These are phyloP conservation scores for Mariannaea elegans DNA, from an alignment of 2,329 filamentous ascomycete genomes.

Conservation along the genomic window DNA sequence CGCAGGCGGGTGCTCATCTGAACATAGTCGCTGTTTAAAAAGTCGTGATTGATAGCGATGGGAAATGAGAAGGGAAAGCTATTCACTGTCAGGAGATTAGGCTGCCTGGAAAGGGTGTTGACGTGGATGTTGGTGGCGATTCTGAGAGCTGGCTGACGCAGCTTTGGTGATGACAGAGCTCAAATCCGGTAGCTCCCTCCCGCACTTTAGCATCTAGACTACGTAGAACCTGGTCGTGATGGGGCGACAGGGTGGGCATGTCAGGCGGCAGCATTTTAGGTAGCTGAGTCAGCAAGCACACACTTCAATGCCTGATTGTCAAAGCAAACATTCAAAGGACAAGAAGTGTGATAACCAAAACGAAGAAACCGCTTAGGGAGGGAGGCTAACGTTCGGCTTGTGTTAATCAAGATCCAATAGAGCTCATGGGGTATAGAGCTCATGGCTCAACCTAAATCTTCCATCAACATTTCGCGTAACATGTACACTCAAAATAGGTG, in stretches of 20 bases:
- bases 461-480: too few relatives aligned
- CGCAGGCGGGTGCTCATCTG: constrained; percentile 25
- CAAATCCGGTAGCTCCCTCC: constrained; percentile 17
- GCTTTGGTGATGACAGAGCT: constrained; percentile 29
- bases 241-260: not conserved
- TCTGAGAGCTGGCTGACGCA: constrained; percentile 34
- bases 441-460: too few relatives aligned
- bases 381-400: too few relatives aligned
- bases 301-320: too few relatives aligned
- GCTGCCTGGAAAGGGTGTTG: constrained; percentile 24
- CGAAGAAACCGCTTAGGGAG: too few relatives aligned
- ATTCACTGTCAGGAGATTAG: constrained; percentile 4
- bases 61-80: not conserved
- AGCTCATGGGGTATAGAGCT: too few relatives aligned
- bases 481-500: too few relatives aligned
- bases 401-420: too few relatives aligned
- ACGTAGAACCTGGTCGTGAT: constrained; percentile 4
- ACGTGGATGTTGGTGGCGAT: constrained; percentile 29
- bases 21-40: constrained; percentile 25
- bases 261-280: constrained; percentile 10
- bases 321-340: too few relatives aligned
- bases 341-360: too few relatives aligned
- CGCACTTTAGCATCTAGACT: constrained; percentile 2
- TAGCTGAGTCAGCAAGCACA: constrained; percentile 29
- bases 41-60: not conserved